Base-by-base conservation (phyloP, 768 basidiomycete genomes). In the Boletus sp. region DNA sequence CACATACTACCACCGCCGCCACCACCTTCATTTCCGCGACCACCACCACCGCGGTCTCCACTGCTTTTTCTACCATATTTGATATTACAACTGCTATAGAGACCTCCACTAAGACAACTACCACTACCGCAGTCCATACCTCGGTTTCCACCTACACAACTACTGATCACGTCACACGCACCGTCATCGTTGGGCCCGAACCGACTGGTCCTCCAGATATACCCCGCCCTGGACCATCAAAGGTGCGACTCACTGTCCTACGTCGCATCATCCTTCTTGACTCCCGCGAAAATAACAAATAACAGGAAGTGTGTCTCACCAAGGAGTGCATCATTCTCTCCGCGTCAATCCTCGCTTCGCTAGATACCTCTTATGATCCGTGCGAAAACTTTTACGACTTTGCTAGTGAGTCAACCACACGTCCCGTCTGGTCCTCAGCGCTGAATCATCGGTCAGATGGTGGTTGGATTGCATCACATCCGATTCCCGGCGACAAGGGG, bases 321-420 rank as follows among this genome's bases (percentile, higher is more conserved):
- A 68, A 87, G 5, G 81, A 87, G 59, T 99, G 97, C 68, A 86
- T 98, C 49, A 74, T 84, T 35, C 79, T 96, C 12, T 87, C 96
- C 10, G 90, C 92, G 1, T 80, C 85, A 0, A 89, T 99, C 56
- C 75, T 98, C 14, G 83, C 86, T 18, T 85, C 85, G 1, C 73
- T 98, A 20, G 95, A 99, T 67, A 81, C 80, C 10, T 77, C 84
- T 9, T 80, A 89, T 62, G 94, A 98, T 68, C 97, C 97, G 0
- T 99, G 97, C 72, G 91, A 98, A 63, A 89, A 94, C 73, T 97
- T 98, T 71, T 98, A 94, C 67, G 83, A 88, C 60, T 98, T 86
- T 74, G 85, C 94, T 10, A 95, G 94, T 95, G 66, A 65, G 92
- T 85, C 9, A 12, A 36, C 52, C 33, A 35, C 52, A 18, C 48